Conservation (phyloP, 1,284 basidiomycete species). For the Melampsora americana region DNA sequence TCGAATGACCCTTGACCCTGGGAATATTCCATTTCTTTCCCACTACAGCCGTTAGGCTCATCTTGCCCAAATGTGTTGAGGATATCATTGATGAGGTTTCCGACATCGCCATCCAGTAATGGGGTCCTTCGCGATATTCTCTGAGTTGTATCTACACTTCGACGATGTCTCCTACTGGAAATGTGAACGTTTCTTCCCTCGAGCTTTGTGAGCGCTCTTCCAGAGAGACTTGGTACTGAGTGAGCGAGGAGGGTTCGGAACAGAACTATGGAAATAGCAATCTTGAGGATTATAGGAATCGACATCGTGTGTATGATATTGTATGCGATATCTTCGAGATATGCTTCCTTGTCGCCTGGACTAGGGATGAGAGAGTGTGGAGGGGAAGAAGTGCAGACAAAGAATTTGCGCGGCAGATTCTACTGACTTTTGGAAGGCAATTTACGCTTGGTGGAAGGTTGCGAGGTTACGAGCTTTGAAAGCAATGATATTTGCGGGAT, state of each 20-base stretch:
- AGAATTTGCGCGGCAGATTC: too few relatives aligned
- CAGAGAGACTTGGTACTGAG: neutral
- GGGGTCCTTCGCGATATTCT: neutral
- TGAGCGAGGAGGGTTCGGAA: neutral
- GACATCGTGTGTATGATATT: neutral
- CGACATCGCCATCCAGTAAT: neutral
- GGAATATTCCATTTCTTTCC: neutral
- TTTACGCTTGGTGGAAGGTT: too few relatives aligned
- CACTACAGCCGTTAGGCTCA: neutral
- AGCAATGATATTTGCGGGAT: too few relatives aligned
- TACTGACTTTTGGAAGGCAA: too few relatives aligned
- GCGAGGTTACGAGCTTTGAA: too few relatives aligned
- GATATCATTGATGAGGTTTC: neutral
- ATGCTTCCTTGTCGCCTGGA: too few relatives aligned
- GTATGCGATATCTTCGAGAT: too few relatives aligned
- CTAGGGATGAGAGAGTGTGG: too few relatives aligned
- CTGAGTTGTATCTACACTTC: neutral
- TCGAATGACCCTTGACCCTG: neutral
- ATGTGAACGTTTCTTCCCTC: neutral
- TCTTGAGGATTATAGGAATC: neutral
- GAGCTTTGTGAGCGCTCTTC: neutral
- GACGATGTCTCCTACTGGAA: neutral
- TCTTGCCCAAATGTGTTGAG: neutral
- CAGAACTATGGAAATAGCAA: neutral
- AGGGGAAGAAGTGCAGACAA: too few relatives aligned